Evolutionary conservation across 192 early-diverging fungal species (phyloP), one percentile per base, ranked within the genome.

Genomic region (Coemansia sp.): DNA sequence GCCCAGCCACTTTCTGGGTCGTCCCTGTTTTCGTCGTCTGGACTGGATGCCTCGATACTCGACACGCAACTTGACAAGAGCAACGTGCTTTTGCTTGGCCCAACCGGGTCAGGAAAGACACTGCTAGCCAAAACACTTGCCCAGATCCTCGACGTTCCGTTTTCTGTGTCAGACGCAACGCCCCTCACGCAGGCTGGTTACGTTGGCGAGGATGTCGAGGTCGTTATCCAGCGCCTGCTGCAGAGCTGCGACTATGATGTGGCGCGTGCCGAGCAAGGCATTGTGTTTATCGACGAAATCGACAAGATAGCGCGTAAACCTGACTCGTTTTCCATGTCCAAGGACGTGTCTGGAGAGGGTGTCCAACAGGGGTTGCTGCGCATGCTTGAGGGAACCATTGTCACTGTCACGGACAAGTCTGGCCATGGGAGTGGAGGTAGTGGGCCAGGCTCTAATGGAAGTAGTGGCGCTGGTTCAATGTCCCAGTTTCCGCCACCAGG

Each of bases 241-340:
- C 93, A 95, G 83, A 90, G 85, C 67, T 89, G 91, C 50, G 91
- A 95, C 58, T 95, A 91, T 57, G 88, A 95, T 54, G 90, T 95
- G 37, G 83, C 85, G 32, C 86, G 86, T 21, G 93, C 93, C 6
- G 89, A 95, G 65, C 84, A 85, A 11, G 93, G 93, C 0, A 92
- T 95, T 52, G 86, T 95, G 17, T 95, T 93, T 82, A 93, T 95
- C 57, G 93, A 95, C 59, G 93, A 95, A 68, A 92, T 95, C 56
- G 93, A 95, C 82, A 95, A 95, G 76, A 90, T 95, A 56, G 86
- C 93, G 7, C 80, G 88, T 53, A 82, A 90, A 53, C 85, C 89
- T 0, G 91, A 94, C 66, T 72, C 87, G 1, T 81, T 83, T 59
- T 85, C 86, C 0, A 83, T 87, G 36, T 88, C 89, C 12, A 89